These are phyloP conservation scores for Claviceps digitariae DNA, from an alignment of 2,329 filamentous ascomycete species.

Conservation along the genomic window DNA sequence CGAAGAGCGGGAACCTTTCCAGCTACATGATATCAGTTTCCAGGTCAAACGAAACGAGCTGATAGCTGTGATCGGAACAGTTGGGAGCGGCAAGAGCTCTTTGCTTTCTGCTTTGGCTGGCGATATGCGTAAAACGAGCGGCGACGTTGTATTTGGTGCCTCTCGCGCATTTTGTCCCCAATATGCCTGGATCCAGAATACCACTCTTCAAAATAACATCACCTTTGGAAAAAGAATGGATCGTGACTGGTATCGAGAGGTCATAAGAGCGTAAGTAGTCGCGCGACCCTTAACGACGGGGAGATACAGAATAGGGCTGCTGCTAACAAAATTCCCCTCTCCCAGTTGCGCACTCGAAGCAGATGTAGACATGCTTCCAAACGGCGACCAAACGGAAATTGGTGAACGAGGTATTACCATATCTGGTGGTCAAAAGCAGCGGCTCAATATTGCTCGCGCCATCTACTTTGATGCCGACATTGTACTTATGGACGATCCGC, in stretches of 20 bases:
- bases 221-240: constrained; percentile 73
- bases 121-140: constrained; percentile 77
- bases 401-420: constrained; percentile 92
- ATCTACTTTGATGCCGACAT: constrained; percentile 59
- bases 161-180: constrained; percentile 85
- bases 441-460: constrained; percentile 80
- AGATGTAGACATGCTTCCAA: constrained; percentile 86
- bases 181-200: constrained; percentile 96
- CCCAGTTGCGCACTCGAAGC: constrained; percentile 62
- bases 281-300: neutral
- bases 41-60: constrained; percentile 61
- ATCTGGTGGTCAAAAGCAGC: constrained; percentile 89
- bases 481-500: constrained; percentile 55
- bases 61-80: constrained; percentile 74
- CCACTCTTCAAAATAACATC: constrained; percentile 78
- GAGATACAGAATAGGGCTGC: too few species aligned
- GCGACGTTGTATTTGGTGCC: constrained; percentile 62
- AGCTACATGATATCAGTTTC: constrained; percentile 55
- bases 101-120: constrained; percentile 79
- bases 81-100: constrained; percentile 83
- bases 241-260: constrained; percentile 64
- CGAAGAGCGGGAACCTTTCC: constrained; percentile 54
- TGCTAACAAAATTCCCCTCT: neutral
- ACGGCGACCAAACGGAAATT: constrained; percentile 81
- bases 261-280: constrained; percentile 56